phyloP scores from a whole-genome alignment of 1,284 basidiomycete genomes.

The Naganishia liquefaciens region DNA sequence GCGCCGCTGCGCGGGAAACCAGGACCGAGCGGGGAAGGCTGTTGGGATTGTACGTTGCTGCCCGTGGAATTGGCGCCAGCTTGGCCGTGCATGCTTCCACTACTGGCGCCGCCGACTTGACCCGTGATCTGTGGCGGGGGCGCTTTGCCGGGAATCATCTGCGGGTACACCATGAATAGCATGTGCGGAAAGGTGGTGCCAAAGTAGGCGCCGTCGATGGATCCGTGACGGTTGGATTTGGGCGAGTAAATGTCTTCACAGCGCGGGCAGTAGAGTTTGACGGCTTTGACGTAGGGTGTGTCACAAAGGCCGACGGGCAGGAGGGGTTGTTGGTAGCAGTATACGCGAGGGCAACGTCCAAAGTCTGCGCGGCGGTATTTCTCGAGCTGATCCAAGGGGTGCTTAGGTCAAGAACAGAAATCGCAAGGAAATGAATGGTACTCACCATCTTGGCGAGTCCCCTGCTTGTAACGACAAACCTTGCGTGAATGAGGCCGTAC shows the following conservation, averaged over 20 bases:
- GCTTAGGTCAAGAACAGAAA: neutral
- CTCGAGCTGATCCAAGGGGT: slow-evolving; percentile 65
- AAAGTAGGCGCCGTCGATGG: slow-evolving; percentile 95
- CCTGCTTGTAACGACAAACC: slow-evolving; percentile 92
- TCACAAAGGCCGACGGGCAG: slow-evolving; percentile 94
- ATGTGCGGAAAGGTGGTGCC: slow-evolving; percentile 95
- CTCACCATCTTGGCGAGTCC: slow-evolving; percentile 92
- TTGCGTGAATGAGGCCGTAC: slow-evolving; percentile 94
- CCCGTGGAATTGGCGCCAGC: slow-evolving; percentile 43
- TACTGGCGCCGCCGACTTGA: slow-evolving; percentile 47
- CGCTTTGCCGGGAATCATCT: slow-evolving; percentile 79
- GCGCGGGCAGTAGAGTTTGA: slow-evolving; percentile 93
- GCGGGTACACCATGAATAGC: slow-evolving; percentile 90
- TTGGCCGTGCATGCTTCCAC: slow-evolving; percentile 7
- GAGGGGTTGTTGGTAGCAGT: slow-evolving; percentile 86
- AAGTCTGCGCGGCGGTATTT: slow-evolving; percentile 97
- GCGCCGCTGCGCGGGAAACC: neutral
- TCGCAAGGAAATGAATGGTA: neutral
- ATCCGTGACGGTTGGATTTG: slow-evolving; percentile 89
- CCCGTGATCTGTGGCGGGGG: slow-evolving; percentile 53
- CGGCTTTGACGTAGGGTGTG: slow-evolving; percentile 90
- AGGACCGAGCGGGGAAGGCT: slow-evolving; percentile 41
- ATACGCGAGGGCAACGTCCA: slow-evolving; percentile 89
- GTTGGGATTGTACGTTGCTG: slow-evolving; percentile 20
- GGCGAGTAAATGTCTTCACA: slow-evolving; percentile 97